Percentiles rank a stretch among this genome's conserved stretches.
These are phyloP conservation scores for Populus hybrid DNA, from an alignment of 441 rosid species.

Conservation along the genomic window DNA sequence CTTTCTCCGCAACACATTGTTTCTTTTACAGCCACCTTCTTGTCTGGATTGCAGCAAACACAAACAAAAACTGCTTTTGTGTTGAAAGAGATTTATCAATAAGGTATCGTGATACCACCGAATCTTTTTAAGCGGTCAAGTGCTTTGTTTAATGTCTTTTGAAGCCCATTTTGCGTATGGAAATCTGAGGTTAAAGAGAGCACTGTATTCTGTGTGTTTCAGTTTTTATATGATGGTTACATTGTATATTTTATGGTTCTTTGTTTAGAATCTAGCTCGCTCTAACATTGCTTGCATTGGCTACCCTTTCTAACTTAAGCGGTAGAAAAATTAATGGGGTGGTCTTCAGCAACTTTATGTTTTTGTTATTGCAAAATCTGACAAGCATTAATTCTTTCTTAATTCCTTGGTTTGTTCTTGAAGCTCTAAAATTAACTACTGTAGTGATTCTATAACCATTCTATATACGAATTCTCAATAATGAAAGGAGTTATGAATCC, in stretches of 20 bases:
- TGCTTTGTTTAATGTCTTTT: conserved; percentile 1
- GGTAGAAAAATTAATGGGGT: neutral
- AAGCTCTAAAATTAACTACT: too few relatives aligned
- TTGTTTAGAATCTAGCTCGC: neutral
- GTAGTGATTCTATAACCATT: too few relatives aligned
- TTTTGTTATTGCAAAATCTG: neutral
- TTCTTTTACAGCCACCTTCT: conserved; percentile 31
- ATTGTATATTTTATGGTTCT: conserved; percentile 1
- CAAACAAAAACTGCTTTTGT: conserved; percentile 19
- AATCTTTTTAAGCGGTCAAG: neutral
- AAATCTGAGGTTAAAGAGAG: neutral
- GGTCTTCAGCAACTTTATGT: neutral
- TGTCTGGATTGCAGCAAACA: conserved; percentile 30
- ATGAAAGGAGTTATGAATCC: neutral
- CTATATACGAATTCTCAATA: neutral
- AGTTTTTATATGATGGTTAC: conserved; percentile 9
- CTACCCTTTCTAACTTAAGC: neutral
- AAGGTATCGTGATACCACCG: conserved; percentile 16
- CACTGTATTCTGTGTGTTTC: neutral
- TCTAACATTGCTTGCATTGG: neutral
- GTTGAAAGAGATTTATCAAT: conserved; percentile 20
- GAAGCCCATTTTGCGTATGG: neutral
- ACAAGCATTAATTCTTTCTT: neutral
- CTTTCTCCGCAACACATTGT: conserved; percentile 20
- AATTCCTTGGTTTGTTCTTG: too few relatives aligned